Conservation (phyloP, 495 filamentous ascomycete genomes). For the Geoglossum glabrum region DNA sequence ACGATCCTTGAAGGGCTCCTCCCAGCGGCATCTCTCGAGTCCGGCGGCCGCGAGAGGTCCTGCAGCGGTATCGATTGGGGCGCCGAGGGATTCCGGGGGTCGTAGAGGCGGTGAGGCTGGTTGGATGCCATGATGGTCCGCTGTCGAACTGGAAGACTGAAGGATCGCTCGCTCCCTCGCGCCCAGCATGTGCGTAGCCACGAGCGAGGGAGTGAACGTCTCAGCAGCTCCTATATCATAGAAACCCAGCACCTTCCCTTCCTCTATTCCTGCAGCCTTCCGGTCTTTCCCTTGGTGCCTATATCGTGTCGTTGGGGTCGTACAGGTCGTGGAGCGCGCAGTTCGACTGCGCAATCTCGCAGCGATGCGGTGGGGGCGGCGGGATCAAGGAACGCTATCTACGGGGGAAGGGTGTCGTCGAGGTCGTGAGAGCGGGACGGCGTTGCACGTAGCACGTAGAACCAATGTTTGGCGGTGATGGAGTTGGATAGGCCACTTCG, state of each 20-base stretch:
- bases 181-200: not conserved
- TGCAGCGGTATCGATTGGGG: slow-evolving; percentile 23
- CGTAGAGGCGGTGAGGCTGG: slow-evolving; percentile 1
- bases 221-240: not conserved
- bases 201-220: not conserved
- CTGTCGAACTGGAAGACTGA: not conserved
- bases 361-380: not conserved
- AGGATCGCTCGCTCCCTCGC: not conserved
- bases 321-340: not conserved
- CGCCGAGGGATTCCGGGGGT: slow-evolving; percentile 16
- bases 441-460: not conserved
- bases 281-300: not conserved
- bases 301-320: not conserved
- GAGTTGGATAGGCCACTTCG: too few species aligned
- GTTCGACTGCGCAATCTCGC: not conserved
- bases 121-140: slow-evolving; percentile 6
- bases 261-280: not conserved
- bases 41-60: slow-evolving; percentile 21
- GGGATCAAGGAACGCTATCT: not conserved
- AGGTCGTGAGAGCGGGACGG: not conserved
- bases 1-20: slow-evolving; percentile 6
- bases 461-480: not conserved
- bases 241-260: not conserved
- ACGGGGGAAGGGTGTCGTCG: not conserved
- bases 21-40: slow-evolving; percentile 4